Evolutionary conservation across 2,329 filamentous ascomycete genomes (phyloP), one percentile per base, ranked within the genome.

Genomic region (Fusarium coffeatum): DNA sequence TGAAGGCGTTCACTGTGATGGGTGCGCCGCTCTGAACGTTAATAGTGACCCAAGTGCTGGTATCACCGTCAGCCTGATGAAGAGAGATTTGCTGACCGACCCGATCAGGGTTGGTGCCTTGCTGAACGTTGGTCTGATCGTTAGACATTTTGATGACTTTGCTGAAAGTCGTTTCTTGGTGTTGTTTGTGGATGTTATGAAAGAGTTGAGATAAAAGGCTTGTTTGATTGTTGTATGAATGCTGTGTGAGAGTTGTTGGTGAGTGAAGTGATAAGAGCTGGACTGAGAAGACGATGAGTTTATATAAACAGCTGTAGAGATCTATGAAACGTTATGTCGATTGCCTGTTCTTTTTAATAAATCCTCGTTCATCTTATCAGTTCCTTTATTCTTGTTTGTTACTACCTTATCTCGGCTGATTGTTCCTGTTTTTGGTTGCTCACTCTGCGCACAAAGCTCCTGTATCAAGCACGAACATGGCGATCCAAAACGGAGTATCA

Each of bases 401-500:
- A 5, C 9, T 11, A 37, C 10, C 9, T n/a, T n/a, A 5, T n/a
- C 34, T 5, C 1, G 18, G 6, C 7, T 7, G 10, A 37, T n/a
- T 37, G 34, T n/a, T 37, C 34, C 5, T 37, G 1, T n/a, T 37
- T n/a, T n/a, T 9, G 16, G 1, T 4, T 11, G 16, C 16, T 37
- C 34, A 9, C 34, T 37, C 34, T 37, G 34, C 16, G 9, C 34
- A 37, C 16, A 37, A n/a, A 37, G 34, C 34, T 37, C 34, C 16
- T 1, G 5, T 3, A n/a, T n/a, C 5, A 11, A 18, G 5, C 9
- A n/a, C 5, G 34, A 37, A 37, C 34, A 37, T 37, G 0, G 10
- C 9, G 18, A 7, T n/a, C 7, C 9, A 0, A 11, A n/a, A 37
- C 5, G 3, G 3, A 2, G 3, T 11, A n/a, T 10, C 16, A n/a